A percentile compares a stretch with the other conserved stretches of the same genome.
Evolutionary conservation across 116 monocot genomes (phyloP).

Genomic region (Zostera marina): DNA sequence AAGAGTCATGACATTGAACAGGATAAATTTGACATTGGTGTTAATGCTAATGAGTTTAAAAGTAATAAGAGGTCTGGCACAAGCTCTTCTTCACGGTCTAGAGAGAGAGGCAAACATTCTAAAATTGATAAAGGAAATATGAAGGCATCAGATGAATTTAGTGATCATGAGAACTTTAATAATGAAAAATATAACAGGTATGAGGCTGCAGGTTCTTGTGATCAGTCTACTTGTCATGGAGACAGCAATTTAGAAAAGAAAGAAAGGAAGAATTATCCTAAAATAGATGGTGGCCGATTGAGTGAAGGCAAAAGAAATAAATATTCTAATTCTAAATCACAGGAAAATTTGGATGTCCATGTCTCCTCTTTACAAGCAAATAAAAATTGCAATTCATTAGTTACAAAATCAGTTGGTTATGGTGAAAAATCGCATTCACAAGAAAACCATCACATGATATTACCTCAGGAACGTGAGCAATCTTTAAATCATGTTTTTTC

Average conservation of each 20-base stretch:
- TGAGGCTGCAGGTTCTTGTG: conserved; percentile 11
- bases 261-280: conserved; percentile 10
- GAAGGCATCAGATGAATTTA: conserved; percentile 10
- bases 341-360: conserved; percentile 14
- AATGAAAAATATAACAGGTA: conserved; percentile 5
- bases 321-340: conserved; percentile 7
- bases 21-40: conserved; percentile 12
- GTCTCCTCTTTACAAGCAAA: conserved; percentile 5
- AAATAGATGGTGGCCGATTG: conserved; percentile 7
- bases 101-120: conserved; percentile 19
- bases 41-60: conserved; percentile 4
- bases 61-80: conserved; percentile 18
- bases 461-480: conserved; percentile 16
- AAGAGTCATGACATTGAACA: conserved; percentile 8
- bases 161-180: conserved; percentile 11
- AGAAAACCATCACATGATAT: conserved; percentile 11
- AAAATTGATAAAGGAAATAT: conserved; percentile 15
- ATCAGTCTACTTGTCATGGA: conserved; percentile 2
- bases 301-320: conserved; percentile 12
- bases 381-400: conserved; percentile 12
- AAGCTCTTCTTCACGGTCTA: conserved; percentile 16
- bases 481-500: not conserved
- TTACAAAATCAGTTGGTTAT: conserved; percentile 1
- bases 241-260: conserved; percentile 11
- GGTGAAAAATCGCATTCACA: conserved; percentile 7